A percentile compares a stretch with the other conserved stretches of the same genome.
These are phyloP conservation scores for Melampsora americana DNA, from an alignment of 1,284 basidiomycete genomes.

Conservation along the genomic window DNA sequence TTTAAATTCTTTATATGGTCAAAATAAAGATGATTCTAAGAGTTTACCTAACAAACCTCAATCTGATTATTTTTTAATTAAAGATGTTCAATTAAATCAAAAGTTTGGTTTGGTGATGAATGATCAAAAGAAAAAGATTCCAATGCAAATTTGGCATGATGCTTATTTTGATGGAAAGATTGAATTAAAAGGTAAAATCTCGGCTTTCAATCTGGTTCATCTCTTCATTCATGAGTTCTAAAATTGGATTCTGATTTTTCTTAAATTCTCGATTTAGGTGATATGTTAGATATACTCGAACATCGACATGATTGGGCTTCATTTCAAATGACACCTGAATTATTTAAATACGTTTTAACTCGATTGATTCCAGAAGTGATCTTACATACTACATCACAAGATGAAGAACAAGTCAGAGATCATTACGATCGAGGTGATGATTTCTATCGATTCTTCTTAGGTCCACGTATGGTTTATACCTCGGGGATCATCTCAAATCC, in stretches of 20 bases:
- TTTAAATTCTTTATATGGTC: conserved; percentile 74
- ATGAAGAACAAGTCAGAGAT: conserved; percentile 91
- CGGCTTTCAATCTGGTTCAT: too few species aligned
- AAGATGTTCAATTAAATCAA: conserved; percentile 74
- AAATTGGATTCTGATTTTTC: neutral
- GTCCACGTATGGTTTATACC: conserved; percentile 96
- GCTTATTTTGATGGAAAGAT: conserved; percentile 96
- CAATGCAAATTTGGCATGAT: conserved; percentile 96
- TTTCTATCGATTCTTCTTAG: conserved; percentile 92
- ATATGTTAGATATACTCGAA: conserved; percentile 89
- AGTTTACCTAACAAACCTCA: conserved; percentile 77
- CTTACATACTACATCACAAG: conserved; percentile 81
- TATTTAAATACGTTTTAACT: conserved; percentile 91
- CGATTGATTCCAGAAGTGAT: conserved; percentile 88
- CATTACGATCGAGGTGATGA: conserved; percentile 96
- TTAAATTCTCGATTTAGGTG: conserved; percentile 61
- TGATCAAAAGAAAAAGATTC: conserved; percentile 78
- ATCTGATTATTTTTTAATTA: conserved; percentile 85
- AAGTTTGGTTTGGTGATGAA: conserved; percentile 60
- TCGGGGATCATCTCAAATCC: conserved; percentile 80
- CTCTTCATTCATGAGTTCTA: too few species aligned
- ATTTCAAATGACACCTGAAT: conserved; percentile 74
- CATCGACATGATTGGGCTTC: conserved; percentile 92
- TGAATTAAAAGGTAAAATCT: conserved; percentile 91
- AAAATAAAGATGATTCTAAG: conserved; percentile 73